Evolutionary conservation across 257 asterid species (phyloP).

Genomic region (Primulina eburnea): DNA sequence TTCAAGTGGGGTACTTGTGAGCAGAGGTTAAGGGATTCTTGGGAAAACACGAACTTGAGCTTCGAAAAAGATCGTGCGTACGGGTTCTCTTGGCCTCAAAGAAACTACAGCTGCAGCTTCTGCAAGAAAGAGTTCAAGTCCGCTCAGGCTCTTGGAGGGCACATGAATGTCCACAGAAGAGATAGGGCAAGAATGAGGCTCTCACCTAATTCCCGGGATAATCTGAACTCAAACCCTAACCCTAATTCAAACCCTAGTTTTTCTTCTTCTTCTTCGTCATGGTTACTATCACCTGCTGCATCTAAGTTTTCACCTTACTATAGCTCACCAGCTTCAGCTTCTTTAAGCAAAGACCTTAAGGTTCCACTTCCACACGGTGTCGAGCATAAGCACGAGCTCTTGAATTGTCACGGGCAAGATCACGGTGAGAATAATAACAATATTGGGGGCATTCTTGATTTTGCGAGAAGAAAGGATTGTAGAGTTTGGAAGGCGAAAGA

Average conservation of each 20-base stretch:
- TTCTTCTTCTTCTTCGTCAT: slow-evolving; percentile 20
- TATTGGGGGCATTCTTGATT: slow-evolving; percentile 24
- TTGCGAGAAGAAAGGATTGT: slow-evolving; percentile 31
- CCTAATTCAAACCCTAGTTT: slow-evolving; percentile 32
- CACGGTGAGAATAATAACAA: slow-evolving; percentile 30
- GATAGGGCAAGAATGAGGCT: slow-evolving; percentile 66
- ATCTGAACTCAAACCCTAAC: slow-evolving; percentile 36
- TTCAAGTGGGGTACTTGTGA: slow-evolving; percentile 32
- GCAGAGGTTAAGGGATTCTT: slow-evolving; percentile 25
- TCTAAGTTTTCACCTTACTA: slow-evolving; percentile 28
- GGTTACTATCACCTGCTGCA: slow-evolving; percentile 10
- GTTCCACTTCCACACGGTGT: slow-evolving; percentile 2
- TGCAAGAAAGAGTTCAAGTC: slow-evolving; percentile 75
- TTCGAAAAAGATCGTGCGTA: slow-evolving; percentile 41
- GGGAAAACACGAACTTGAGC: slow-evolving; percentile 37
- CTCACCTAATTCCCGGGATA: slow-evolving; percentile 37
- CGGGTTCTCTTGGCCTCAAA: slow-evolving; percentile 63
- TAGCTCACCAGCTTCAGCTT: slow-evolving; percentile 22
- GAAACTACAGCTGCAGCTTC: slow-evolving; percentile 57
- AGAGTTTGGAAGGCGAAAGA: slow-evolving; percentile 47
- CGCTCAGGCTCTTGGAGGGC: slow-evolving; percentile 81
- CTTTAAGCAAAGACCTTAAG: slow-evolving; percentile 14
- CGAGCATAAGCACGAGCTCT: not conserved
- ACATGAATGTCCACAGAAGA: slow-evolving; percentile 72
- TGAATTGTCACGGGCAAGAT: slow-evolving; percentile 19